Evolutionary conservation across 2,329 filamentous ascomycete species (phyloP).

Genomic region (Metarhizium robertsii): DNA sequence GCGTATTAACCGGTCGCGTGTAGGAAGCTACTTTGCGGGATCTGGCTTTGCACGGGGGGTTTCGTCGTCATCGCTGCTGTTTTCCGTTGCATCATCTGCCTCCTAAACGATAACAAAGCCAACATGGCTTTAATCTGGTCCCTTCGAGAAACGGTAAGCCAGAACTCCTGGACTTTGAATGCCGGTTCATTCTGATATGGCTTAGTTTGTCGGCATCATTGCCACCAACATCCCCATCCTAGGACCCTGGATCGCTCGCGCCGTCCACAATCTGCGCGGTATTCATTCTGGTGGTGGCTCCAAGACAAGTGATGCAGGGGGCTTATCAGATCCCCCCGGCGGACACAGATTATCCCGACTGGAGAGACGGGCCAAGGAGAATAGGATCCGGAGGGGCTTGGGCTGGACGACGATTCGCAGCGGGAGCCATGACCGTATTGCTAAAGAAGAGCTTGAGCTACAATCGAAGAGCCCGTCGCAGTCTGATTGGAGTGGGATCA

Average conservation of each 20-base stretch:
- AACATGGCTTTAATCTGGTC: constrained; percentile 21
- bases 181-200: background rate
- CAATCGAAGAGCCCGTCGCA: background rate
- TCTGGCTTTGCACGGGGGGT: constrained; percentile 32
- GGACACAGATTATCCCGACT: background rate
- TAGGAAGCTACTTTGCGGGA: constrained; percentile 27
- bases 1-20: constrained; percentile 9
- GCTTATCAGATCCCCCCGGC: background rate
- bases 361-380: constrained; percentile 9
- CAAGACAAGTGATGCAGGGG: background rate
- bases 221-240: constrained; percentile 32
- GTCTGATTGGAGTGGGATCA: background rate
- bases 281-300: constrained; percentile 12
- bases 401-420: constrained; percentile 12
- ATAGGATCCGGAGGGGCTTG: constrained; percentile 9
- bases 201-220: constrained; percentile 33
- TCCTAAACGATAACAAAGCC: constrained; percentile 25
- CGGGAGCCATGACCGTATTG: constrained; percentile 23
- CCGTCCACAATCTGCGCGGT: constrained; percentile 19
- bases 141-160: constrained; percentile 27
- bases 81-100: constrained; percentile 29
- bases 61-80: constrained; percentile 33
- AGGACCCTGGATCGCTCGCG: background rate
- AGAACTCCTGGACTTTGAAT: background rate
- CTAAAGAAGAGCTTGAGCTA: constrained; percentile 7